Evolutionary conservation across 148 eudicot species (phyloP), one percentile per base, ranked within the genome.

Genomic region (Agrostemma githago): DNA sequence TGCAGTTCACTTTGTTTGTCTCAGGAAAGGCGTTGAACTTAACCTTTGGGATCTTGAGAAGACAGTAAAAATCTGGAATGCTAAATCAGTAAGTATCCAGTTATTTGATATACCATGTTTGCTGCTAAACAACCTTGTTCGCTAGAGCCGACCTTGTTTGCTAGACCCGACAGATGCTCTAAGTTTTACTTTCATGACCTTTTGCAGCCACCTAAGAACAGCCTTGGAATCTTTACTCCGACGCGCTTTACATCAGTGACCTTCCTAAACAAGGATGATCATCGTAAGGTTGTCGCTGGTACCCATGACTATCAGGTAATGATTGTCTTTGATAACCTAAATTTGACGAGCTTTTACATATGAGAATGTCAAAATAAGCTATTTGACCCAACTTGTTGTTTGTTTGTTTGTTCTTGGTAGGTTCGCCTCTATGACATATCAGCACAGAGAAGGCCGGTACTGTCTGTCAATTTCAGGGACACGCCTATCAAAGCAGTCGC

Each of bases 1-100:
- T 44, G 59, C 4, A 46, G 41, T n/a, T 46, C 3, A 12, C 53
- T 39, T 16, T 53, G 62, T 63, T 79, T 66, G 15, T 16, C 74
- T 73, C 85, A 95, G 98, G 84, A 95, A 95, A 73, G 96, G 98
- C 26, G 92, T 95, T 80, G 98, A 95, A 79, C 78, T 95, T 59
- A 92, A 88, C 85, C 73, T 92, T 64, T 95, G 99, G 99, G 96
- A 95, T 85, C 89, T 95, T 66, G 86, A 89, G 78, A 75, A 79
- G 43, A 74, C 78, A 43, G 71, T 67, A 70, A 95, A 90, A 77
- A 83, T 86, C 42, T 95, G 97, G 97, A 86, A 77, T 69, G 93
- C 99, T 6, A 95, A 86, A 87, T 80, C 97, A 79, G 99, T 95
- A 84, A 75, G 96, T 78, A 71, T 41, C 40, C 37, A 38, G 40